Conservation (phyloP, 305 asterid species). For the Fraxinus ornus region DNA sequence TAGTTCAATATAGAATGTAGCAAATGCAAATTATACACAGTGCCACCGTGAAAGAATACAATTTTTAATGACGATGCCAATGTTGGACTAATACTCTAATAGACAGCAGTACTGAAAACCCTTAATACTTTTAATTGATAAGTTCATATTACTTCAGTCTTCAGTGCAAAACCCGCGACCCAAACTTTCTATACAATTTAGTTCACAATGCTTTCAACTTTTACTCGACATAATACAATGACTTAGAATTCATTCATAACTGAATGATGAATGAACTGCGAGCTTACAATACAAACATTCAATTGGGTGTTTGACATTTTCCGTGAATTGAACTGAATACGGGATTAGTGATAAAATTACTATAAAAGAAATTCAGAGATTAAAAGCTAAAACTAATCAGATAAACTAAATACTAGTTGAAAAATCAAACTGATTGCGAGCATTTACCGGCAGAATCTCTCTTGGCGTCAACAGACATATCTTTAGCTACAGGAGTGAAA, state of each 20-base stretch:
- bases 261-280: not conserved
- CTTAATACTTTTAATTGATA: not conserved
- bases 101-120: not conserved
- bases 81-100: not conserved
- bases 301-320: not conserved
- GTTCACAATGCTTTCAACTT: not conserved
- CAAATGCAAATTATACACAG: not conserved
- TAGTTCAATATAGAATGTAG: not conserved
- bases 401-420: not conserved
- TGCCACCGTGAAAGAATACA: not conserved
- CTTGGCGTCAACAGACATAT: not conserved
- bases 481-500: not conserved
- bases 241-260: no score
- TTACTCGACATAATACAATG: not conserved
- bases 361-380: not conserved
- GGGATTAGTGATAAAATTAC: not conserved
- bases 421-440: not conserved
- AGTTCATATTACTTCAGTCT: not conserved
- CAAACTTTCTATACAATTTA: not conserved
- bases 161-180: not conserved
- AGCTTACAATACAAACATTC: not conserved
- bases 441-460: not conserved
- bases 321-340: not conserved
- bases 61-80: not conserved
- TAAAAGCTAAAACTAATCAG: not conserved